These are phyloP conservation scores for Typha latifolia DNA, from an alignment of 176 grass and related monocot species.

Conservation along the genomic window DNA sequence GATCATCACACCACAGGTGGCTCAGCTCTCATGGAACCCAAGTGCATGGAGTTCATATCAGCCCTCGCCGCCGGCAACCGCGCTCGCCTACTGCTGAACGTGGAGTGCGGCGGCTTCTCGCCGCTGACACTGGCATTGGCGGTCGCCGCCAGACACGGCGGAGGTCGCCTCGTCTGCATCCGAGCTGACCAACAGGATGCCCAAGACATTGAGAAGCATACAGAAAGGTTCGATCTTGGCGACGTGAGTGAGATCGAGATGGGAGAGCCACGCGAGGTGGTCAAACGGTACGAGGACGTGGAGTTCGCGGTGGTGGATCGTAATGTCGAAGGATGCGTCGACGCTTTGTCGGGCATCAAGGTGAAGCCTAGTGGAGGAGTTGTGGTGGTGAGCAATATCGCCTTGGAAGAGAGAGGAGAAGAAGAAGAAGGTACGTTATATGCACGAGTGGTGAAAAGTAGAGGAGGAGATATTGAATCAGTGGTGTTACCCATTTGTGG, in stretches of 20 bases:
- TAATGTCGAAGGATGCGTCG: slow-evolving; percentile 1
- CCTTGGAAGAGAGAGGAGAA: neutral
- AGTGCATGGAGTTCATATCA: slow-evolving; percentile 31
- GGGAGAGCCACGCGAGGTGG: neutral
- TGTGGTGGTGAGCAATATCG: slow-evolving; percentile 17
- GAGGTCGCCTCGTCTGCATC: slow-evolving; percentile 13
- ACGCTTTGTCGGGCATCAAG: slow-evolving; percentile 1
- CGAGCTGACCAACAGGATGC: neutral
- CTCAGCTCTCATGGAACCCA: neutral
- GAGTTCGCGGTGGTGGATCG: slow-evolving; percentile 19
- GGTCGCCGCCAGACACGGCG: slow-evolving; percentile 7
- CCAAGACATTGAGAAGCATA: neutral
- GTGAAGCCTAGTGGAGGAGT: slow-evolving; percentile 10
- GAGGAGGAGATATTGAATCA: neutral
- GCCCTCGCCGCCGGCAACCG: slow-evolving; percentile 28
- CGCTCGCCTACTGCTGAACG: slow-evolving; percentile 6
- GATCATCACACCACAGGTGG: neutral
- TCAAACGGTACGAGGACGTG: neutral
- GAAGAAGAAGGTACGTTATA: neutral
- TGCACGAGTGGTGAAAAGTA: neutral
- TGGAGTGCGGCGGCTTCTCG: neutral
- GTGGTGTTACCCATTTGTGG: slow-evolving; percentile 19
- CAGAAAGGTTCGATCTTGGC: neutral
- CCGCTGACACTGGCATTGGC: slow-evolving; percentile 12
- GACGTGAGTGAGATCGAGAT: slow-evolving; percentile 3